These are phyloP conservation scores for Saccharomycopsis lassenensis DNA, from an alignment of 805 yeast genomes.

Conservation along the genomic window DNA sequence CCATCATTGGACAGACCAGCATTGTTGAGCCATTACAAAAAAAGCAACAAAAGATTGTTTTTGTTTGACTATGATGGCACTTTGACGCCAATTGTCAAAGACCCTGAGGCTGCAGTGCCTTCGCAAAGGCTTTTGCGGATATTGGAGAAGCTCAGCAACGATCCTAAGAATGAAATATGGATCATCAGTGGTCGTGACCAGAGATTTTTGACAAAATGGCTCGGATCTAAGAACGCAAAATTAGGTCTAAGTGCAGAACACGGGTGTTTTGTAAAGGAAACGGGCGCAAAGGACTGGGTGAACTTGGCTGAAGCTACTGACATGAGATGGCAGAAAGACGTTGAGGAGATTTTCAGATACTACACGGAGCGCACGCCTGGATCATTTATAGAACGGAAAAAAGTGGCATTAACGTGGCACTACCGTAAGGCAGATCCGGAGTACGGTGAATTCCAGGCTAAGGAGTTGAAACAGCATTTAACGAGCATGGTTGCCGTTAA, in stretches of 20 bases:
- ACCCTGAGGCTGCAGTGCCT: constrained; percentile 98
- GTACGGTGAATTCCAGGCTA: constrained; percentile 79
- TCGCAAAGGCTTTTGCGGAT: constrained; percentile 56
- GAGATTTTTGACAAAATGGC: constrained; percentile 76
- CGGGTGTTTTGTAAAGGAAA: constrained; percentile 81
- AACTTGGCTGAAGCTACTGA: constrained; percentile 75
- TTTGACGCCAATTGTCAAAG: constrained; percentile 87
- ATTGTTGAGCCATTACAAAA: constrained; percentile 46
- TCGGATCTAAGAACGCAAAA: constrained; percentile 50
- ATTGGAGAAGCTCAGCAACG: constrained; percentile 50
- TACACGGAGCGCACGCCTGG: constrained; percentile 90
- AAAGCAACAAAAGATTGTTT: constrained; percentile 61
- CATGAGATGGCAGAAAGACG: constrained; percentile 91
- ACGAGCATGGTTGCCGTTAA: constrained; percentile 44
- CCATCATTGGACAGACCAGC: constrained; percentile 74
- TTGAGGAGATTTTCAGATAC: constrained; percentile 56
- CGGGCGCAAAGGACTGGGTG: constrained; percentile 54
- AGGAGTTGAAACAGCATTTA: constrained; percentile 56
- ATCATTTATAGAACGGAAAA: constrained; percentile 71
- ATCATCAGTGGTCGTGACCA: constrained; percentile 94
- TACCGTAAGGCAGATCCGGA: constrained; percentile 92
- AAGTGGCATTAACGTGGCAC: constrained; percentile 97
- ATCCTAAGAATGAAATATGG: constrained; percentile 85
- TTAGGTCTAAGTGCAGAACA: constrained; percentile 93
- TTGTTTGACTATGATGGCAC: constrained; percentile 97